Percentiles rank a stretch among this genome's conserved stretches.
phyloP scores from a whole-genome alignment of 768 basidiomycete genomes.

The Suillus fuscotomentosus region DNA sequence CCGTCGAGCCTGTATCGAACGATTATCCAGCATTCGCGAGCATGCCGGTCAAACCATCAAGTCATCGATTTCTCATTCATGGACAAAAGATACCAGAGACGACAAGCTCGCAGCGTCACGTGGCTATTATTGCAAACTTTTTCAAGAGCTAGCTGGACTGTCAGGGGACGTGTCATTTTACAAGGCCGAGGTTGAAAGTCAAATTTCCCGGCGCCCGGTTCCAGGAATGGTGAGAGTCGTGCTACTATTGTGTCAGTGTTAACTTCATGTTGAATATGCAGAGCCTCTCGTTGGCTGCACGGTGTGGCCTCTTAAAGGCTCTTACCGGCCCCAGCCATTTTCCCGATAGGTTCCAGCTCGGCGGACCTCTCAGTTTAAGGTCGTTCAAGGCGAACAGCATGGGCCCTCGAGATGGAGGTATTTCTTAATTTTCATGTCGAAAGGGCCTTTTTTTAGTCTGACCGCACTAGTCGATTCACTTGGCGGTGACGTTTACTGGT shows the following conservation, averaged over 20 bases:
- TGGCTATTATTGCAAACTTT: slow-evolving; percentile 62
- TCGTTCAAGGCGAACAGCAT: slow-evolving; percentile 74
- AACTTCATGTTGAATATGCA: slow-evolving; percentile 25
- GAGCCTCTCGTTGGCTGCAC: slow-evolving; percentile 74
- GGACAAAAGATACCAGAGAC: slow-evolving; percentile 73
- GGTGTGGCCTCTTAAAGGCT: slow-evolving; percentile 69
- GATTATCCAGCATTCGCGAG: slow-evolving; percentile 54
- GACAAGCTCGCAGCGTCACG: slow-evolving; percentile 60
- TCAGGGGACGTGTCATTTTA: slow-evolving; percentile 79
- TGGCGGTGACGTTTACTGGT: slow-evolving; percentile 83
- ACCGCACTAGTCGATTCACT: slow-evolving; percentile 65
- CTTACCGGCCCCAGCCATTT: slow-evolving; percentile 57
- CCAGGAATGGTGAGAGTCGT: slow-evolving; percentile 55
- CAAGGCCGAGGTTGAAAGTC: slow-evolving; percentile 68
- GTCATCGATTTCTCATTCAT: slow-evolving; percentile 80
- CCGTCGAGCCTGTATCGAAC: not conserved
- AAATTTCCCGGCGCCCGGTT: slow-evolving; percentile 56
- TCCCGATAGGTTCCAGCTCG: slow-evolving; percentile 88
- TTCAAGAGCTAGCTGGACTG: slow-evolving; percentile 73
- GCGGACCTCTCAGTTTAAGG: slow-evolving; percentile 85
- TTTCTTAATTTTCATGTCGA: not conserved
- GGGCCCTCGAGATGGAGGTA: slow-evolving; percentile 72
- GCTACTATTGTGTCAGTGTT: not conserved
- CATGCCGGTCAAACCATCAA: slow-evolving; percentile 80
- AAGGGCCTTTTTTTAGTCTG: not conserved